Base-by-base conservation (phyloP, 768 basidiomycete genomes). In the Leccinellum albellum region DNA sequence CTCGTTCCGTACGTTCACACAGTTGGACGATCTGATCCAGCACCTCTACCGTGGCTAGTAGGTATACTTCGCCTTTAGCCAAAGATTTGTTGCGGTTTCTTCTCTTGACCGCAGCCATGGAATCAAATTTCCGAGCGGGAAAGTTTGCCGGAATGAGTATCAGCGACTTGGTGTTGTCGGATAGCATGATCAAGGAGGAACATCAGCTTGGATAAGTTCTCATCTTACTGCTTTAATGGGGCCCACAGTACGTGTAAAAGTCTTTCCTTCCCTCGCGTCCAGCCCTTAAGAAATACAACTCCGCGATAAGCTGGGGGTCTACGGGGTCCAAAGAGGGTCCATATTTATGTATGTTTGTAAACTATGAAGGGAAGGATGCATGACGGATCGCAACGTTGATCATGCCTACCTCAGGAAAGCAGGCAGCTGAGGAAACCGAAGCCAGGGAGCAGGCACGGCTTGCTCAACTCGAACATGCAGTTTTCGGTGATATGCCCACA, bases 11-110 rank as follows among this genome's bases (percentile, higher is more conserved):
- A 15, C 20, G 15, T 15, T 49, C 3, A 17, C 49, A 55, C 47
- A 62, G 15, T 2, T 1, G 3, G 1, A 15, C 26, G 13, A 64
- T 64, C 1, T 44, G n/a, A 12, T 48, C 4, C 55, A 64, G 53
- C 17, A 64, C 50, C 0, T 64, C 10, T 42, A 61, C 3, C 2
- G 59, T 53, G 5, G 59, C 59, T 32, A 21, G 53, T n/a, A 64
- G 54, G 40, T 21, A 61, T 14, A 64, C 0, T 15, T 13, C 21
- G 2, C 59, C 63, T 14, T 24, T 21, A 14, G 26, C 37, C 12
- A 64, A 45, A 12, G 52, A 6, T n/a, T n/a, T n/a, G n/a, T n/a
- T n/a, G n/a, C n/a, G n/a, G 7, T 4, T 23, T 3, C 13, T 14
- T 35, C 14, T 58, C 26, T 10, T 24, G 4, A 62, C 48, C 14